Evolutionary conservation across 371 early-diverging fungal species (phyloP).

Genomic region (Saksenaea vasiformis): DNA sequence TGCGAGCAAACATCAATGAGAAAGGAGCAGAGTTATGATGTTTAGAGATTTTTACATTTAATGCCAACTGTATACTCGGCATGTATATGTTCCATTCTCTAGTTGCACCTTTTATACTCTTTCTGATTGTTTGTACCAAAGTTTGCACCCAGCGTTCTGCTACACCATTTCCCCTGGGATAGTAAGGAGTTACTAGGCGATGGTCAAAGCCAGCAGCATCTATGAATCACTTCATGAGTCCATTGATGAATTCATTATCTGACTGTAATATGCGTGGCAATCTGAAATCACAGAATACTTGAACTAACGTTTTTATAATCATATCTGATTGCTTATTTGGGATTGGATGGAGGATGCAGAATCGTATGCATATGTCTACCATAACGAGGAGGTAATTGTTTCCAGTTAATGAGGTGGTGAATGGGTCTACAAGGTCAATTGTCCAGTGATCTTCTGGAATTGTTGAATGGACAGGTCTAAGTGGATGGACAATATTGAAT

Average conservation of each 20-base stretch:
- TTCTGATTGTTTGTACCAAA: background rate
- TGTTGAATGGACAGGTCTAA: constrained; percentile 15
- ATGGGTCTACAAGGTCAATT: constrained; percentile 28
- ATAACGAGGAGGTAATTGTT: constrained; percentile 20
- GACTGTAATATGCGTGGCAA: constrained; percentile 21
- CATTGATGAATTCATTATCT: constrained; percentile 29
- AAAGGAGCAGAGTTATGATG: too few species aligned
- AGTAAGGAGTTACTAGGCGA: constrained; percentile 17
- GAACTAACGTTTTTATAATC: constrained; percentile 1
- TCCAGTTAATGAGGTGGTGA: constrained; percentile 7
- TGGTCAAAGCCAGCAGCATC: constrained; percentile 12
- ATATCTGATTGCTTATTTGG: constrained; percentile 15
- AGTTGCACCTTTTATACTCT: too few species aligned
- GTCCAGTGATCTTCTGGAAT: constrained; percentile 24
- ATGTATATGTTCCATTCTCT: too few species aligned
- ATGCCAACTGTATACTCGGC: too few species aligned
- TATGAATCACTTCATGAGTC: constrained; percentile 1
- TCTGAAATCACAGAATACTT: constrained; percentile 20
- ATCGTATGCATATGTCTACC: constrained; percentile 24
- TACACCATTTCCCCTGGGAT: constrained; percentile 21
- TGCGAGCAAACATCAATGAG: constrained; percentile 21
- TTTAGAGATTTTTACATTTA: background rate
- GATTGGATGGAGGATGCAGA: constrained; percentile 18
- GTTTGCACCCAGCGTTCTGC: constrained; percentile 19
- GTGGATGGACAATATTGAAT: constrained; percentile 17